These are phyloP conservation scores for Sphaerostilbella broomeana DNA, from an alignment of 2,329 filamentous ascomycete genomes.

Conservation along the genomic window DNA sequence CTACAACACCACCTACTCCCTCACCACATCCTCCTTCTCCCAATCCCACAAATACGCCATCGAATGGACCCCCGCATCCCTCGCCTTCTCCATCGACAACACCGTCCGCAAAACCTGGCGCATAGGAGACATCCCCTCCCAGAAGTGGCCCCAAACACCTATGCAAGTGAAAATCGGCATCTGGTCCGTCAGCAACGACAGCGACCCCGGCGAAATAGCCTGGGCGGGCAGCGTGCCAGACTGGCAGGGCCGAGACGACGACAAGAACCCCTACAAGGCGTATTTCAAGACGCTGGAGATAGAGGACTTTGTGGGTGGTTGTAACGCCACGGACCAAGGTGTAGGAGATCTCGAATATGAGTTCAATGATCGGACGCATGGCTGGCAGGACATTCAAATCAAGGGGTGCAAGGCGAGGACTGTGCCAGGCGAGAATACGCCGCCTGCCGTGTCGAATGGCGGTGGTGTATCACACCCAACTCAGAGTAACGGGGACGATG, in stretches of 20 bases:
- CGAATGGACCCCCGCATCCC: constrained; percentile 55
- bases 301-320: constrained; percentile 25
- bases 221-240: constrained; percentile 57
- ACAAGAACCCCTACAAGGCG: constrained; percentile 19
- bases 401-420: constrained; percentile 21
- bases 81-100: constrained; percentile 55
- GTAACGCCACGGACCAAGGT: constrained; percentile 15
- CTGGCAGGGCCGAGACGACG: constrained; percentile 20
- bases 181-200: constrained; percentile 44
- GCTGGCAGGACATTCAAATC: constrained; percentile 26
- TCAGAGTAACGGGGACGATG: background rate
- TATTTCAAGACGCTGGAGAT: constrained; percentile 23
- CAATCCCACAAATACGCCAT: constrained; percentile 58
- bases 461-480: constrained; percentile 2
- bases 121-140: constrained; percentile 41
- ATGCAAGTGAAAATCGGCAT: constrained; percentile 59
- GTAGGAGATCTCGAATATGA: constrained; percentile 20
- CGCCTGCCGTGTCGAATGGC: background rate
- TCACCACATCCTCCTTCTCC: constrained; percentile 33
- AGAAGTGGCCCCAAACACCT: constrained; percentile 60
- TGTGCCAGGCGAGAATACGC: constrained; percentile 9
- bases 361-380: constrained; percentile 21
- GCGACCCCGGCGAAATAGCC: constrained; percentile 52
- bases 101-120: constrained; percentile 24
- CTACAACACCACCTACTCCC: constrained; percentile 42